Evolutionary conservation across 805 yeast species (phyloP), one percentile per base, ranked within the genome.

Genomic region (Metschnikowia orientalis): DNA sequence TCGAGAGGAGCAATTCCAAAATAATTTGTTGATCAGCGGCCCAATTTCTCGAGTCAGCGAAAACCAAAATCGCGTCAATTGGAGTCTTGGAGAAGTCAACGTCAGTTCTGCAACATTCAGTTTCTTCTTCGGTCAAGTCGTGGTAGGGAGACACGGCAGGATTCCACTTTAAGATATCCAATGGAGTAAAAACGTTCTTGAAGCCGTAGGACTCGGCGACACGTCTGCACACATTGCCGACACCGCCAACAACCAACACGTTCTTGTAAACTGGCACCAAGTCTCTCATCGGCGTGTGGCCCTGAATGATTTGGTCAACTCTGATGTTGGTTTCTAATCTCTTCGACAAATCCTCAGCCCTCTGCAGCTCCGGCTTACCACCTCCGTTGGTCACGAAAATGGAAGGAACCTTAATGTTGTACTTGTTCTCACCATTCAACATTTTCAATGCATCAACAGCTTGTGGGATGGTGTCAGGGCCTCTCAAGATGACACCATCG

Each of bases 231-330:
- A 79, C 77, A 45, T 86, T 87, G 27, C 92, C 88, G 16, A 83
- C 77, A 45, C 95, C 95, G 42, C 95, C 95, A 32, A 87, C 87
- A 34, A 87, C 95, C 28, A 87, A 63, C 4, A 87, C 94, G 36
- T 81, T 82, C 37, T 81, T 64, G 57, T 79, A 77, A 10, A 71
- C 66, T 18, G 71, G 73, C 9, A 80, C 83, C 51, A 86, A 68
- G 51, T 84, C 94, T 47, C 76, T 79, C 92, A 87, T 87, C 20
- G 96, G 96, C 1, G 96, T 87, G 59, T 87, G 95, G 41, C 95
- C 95, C 59, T 87, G 95, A 48, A 87, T 82, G 38, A 87, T 82
- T 62, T 87, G 95, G 34, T 78, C 86, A 26, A 77, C 77, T 8
- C 80, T 73, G 38, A 87, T 75, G 23, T 71, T 71, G 23, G 75